A percentile compares a stretch with the other conserved stretches of the same genome.
phyloP scores from a whole-genome alignment of 768 basidiomycete genomes.

The Pleurotus djamor region DNA sequence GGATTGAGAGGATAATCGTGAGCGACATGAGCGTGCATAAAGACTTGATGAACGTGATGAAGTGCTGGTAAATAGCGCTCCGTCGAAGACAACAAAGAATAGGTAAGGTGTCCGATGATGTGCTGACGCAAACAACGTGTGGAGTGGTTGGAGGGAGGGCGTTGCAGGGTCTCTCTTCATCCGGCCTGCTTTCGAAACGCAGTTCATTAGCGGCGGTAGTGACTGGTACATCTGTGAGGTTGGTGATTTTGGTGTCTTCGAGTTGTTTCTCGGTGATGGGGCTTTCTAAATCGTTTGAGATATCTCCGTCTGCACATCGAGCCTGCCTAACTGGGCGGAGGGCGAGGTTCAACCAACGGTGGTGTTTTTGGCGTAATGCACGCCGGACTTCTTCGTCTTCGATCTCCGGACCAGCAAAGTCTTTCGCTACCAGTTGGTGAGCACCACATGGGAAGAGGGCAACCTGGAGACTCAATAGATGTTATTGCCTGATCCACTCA shows the following conservation, averaged over 20 bases:
- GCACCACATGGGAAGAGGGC: conserved; percentile 68
- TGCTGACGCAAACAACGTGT: neutral
- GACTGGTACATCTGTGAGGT: too few relatives aligned
- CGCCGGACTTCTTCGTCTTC: conserved; percentile 54
- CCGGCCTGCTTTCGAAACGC: neutral
- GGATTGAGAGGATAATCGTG: conserved; percentile 50
- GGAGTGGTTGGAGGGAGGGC: neutral
- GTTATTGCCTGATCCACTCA: neutral
- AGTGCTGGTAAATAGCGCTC: neutral
- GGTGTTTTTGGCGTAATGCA: conserved; percentile 34
- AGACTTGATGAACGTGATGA: conserved; percentile 27
- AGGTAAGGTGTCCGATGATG: neutral
- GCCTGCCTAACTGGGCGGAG: conserved; percentile 9
- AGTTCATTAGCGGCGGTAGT: neutral
- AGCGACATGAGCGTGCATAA: conserved; percentile 48
- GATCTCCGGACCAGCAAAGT: conserved; percentile 65
- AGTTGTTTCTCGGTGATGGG: too few relatives aligned
- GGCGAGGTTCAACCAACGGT: conserved; percentile 16
- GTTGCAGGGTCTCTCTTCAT: neutral
- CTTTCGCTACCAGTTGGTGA: conserved; percentile 50
- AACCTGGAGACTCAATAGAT: conserved; percentile 30
- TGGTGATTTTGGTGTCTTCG: too few relatives aligned
- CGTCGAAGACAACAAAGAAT: conserved; percentile 5
- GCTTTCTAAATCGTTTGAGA: neutral
- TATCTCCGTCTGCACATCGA: conserved; percentile 1